These are phyloP conservation scores for Saccharomyces pastorianus DNA, from an alignment of 1,139 yeast species.

Conservation along the genomic window DNA sequence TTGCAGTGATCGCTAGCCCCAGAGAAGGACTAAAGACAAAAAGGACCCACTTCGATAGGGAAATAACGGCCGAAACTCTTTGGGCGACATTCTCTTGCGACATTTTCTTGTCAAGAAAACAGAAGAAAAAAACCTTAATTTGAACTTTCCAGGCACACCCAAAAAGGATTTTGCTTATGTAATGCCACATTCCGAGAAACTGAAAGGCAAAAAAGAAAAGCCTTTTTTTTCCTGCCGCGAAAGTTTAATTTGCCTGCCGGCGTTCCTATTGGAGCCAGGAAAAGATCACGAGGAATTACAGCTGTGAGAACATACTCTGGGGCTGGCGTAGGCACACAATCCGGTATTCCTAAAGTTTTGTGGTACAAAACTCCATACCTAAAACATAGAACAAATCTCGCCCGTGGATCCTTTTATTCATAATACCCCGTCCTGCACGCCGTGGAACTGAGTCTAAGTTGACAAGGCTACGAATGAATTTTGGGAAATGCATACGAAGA, in stretches of 20 bases:
- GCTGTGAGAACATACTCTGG: not conserved
- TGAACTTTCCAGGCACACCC: not conserved
- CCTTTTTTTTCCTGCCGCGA: not conserved
- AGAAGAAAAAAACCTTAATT: not conserved
- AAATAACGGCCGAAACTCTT: not conserved
- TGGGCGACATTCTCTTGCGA: slow-evolving; percentile 1
- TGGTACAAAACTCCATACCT: not conserved
- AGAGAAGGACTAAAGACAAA: not conserved
- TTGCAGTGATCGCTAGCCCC: not conserved
- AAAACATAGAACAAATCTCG: not conserved
- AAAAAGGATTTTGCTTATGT: not conserved
- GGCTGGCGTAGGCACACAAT: not conserved
- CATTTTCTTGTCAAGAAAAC: not conserved
- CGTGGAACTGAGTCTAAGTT: not conserved
- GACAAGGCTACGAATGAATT: not conserved
- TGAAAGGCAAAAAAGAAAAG: not conserved
- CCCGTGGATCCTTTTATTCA: not conserved
- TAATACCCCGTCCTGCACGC: not conserved
- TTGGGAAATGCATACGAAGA: not conserved
- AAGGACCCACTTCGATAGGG: not conserved
- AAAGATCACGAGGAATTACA: not conserved
- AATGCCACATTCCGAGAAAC: not conserved
- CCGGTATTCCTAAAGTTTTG: not conserved
- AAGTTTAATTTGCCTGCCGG: not conserved
- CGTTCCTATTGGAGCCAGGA: not conserved